Evolutionary conservation across 345 rosid species (phyloP), one percentile per base, ranked within the genome.

Genomic region (Fremontodendron californicum): DNA sequence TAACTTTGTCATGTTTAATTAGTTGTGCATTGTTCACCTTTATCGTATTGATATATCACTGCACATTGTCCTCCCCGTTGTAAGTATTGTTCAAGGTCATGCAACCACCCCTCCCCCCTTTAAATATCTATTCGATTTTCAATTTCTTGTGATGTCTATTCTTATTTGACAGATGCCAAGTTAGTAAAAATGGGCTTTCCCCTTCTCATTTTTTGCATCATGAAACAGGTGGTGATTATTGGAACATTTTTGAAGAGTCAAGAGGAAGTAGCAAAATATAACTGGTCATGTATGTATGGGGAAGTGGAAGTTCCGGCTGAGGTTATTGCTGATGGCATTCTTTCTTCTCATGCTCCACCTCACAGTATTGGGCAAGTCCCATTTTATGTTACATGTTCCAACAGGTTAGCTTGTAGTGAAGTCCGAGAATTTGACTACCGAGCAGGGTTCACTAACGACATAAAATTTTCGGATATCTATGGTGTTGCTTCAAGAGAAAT

Each of bases 281-380:
- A 78, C 55, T 94, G 98, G 98, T 94, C 98, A 71, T 94, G 98
- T 68, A 94, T 94, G 98, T 94, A 91, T 85, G 98, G 97, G 42
- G 98, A 92, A 83, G 87, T 92, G 81, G 98, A 94, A 83, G 97
- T 94, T 87, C 97, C 95, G 31, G 94, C 94, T 67, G 87, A 82
- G 52, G 82, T 94, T 80, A 79, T 94, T 78, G 92, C 90, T 0
- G 89, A 89, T 68, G 97, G 97, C 45, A 73, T 91, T 80, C 95
- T 94, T 81, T 87, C 89, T 73, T 91, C 95, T 78, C 81, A 78
- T 78, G 85, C 89, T 78, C 98, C 97, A 6, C 81, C 85, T 52
- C 97, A 90, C 31, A 75, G 67, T 66, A 87, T 87, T 86, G 98
- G 91, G 13, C 88, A 71, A 51, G 93, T 94, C 73, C 98, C 98